These are phyloP conservation scores for Fusarium sp. DNA, from an alignment of 2,329 filamentous ascomycete species.

Conservation along the genomic window DNA sequence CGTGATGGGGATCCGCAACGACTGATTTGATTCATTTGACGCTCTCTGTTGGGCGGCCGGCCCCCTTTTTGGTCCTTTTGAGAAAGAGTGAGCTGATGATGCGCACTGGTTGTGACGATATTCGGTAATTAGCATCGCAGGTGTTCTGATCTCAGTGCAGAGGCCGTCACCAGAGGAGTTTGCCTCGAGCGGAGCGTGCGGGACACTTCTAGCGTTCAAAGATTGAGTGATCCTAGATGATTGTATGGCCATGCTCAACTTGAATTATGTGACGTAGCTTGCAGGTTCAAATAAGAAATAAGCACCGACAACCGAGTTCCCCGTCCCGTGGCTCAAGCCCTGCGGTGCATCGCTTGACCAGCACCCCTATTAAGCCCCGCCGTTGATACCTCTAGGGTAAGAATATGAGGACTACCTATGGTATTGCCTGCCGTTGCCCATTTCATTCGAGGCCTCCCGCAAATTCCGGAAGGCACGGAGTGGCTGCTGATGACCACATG, in stretches of 20 bases:
- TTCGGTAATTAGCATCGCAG: slow-evolving; percentile 3
- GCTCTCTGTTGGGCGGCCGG: slow-evolving; percentile 17
- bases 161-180: neutral
- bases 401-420: neutral
- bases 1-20: slow-evolving; percentile 37
- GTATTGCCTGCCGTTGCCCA: slow-evolving; percentile 18
- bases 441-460: slow-evolving; percentile 31
- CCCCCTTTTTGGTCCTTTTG: slow-evolving; percentile 18
- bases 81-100: slow-evolving; percentile 31
- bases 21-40: slow-evolving; percentile 28
- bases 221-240: no score
- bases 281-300: slow-evolving; percentile 5
- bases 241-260: no score
- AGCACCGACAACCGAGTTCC: slow-evolving; percentile 1
- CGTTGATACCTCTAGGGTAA: slow-evolving; percentile 29
- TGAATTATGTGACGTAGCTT: neutral
- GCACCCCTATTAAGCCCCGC: neutral
- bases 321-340: neutral
- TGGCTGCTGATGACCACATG: neutral
- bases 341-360: neutral
- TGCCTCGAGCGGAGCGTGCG: no score
- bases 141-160: neutral
- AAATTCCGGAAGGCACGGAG: slow-evolving; percentile 39
- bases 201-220: no score
- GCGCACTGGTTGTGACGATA: neutral